These are phyloP conservation scores for Vigna hirtella DNA, from an alignment of 306 rosid species.

Conservation along the genomic window DNA sequence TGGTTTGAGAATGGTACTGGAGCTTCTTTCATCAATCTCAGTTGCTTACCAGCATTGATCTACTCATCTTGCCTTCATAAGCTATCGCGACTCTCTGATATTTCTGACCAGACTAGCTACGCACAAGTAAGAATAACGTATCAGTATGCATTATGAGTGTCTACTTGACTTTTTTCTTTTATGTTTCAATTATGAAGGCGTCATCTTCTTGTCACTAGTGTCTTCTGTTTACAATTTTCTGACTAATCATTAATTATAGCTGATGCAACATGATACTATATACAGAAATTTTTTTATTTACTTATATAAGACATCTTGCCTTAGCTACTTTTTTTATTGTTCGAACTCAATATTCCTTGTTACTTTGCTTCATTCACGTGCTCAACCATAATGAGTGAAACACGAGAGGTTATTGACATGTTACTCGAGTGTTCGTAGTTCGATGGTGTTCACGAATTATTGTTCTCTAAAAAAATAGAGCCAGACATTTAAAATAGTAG, in stretches of 20 bases:
- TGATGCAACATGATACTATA: not conserved
- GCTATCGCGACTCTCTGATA: conserved; percentile 62
- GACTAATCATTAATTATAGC: not conserved
- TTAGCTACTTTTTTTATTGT: not conserved
- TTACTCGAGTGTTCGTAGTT: no score
- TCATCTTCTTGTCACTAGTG: not conserved
- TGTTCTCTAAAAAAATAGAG: not conserved
- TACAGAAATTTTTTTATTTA: not conserved
- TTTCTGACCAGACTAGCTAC: conserved; percentile 58
- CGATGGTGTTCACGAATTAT: no score
- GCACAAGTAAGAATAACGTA: conserved; percentile 60
- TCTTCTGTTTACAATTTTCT: conserved; percentile 7
- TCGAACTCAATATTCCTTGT: not conserved
- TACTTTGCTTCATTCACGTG: not conserved
- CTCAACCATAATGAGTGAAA: conserved; percentile 9
- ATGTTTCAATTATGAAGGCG: conserved; percentile 11
- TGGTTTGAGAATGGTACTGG: conserved; percentile 80
- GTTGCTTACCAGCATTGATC: conserved; percentile 86
- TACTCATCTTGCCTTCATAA: conserved; percentile 84
- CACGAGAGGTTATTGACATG: no score
- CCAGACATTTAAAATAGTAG: not conserved
- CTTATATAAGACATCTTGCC: not conserved
- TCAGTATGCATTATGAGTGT: conserved; percentile 37
- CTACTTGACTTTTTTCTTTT: not conserved
- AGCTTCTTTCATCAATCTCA: conserved; percentile 80